Percentiles rank a stretch among this genome's conserved stretches.
Evolutionary conservation across 164 flowering plant species (phyloP).

Genomic region (Stephania japonica): DNA sequence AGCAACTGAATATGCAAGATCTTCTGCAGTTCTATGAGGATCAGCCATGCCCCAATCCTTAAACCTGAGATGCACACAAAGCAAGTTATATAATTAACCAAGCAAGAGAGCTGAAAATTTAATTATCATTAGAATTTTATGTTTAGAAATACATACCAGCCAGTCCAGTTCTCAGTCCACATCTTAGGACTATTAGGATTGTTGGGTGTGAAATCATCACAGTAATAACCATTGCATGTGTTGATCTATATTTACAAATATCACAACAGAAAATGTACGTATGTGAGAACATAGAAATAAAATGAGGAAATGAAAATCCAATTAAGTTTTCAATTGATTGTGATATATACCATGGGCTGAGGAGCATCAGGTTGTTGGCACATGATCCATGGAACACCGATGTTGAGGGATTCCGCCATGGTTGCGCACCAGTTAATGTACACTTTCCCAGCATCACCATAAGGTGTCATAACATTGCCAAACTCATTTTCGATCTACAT

Average conservation of each 20-base stretch:
- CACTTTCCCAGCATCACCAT: conserved; percentile 30
- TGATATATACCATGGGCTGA: conserved; percentile 28
- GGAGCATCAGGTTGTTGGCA: conserved; percentile 50
- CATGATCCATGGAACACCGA: conserved; percentile 54
- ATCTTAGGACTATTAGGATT: conserved; percentile 24
- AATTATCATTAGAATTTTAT: not conserved
- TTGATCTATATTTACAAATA: conserved; percentile 33
- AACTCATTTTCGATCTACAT: conserved; percentile 15
- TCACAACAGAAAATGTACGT: too few species aligned
- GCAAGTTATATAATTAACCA: not conserved
- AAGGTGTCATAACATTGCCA: conserved; percentile 6
- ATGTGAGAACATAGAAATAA: not conserved
- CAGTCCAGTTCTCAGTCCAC: conserved; percentile 52
- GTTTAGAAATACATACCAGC: conserved; percentile 35
- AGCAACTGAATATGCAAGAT: not conserved
- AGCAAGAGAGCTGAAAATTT: not conserved
- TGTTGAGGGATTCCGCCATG: conserved; percentile 29
- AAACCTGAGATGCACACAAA: not conserved
- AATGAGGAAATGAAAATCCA: not conserved
- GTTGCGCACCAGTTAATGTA: conserved; percentile 44
- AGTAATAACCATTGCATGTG: conserved; percentile 74
- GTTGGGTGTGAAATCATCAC: conserved; percentile 29
- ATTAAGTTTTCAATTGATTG: not conserved
- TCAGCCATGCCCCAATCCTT: not conserved
- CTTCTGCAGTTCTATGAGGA: conserved; percentile 4